Evolutionary conservation across 164 flowering plant species (phyloP).

Genomic region (Macadamia integrifolia): DNA sequence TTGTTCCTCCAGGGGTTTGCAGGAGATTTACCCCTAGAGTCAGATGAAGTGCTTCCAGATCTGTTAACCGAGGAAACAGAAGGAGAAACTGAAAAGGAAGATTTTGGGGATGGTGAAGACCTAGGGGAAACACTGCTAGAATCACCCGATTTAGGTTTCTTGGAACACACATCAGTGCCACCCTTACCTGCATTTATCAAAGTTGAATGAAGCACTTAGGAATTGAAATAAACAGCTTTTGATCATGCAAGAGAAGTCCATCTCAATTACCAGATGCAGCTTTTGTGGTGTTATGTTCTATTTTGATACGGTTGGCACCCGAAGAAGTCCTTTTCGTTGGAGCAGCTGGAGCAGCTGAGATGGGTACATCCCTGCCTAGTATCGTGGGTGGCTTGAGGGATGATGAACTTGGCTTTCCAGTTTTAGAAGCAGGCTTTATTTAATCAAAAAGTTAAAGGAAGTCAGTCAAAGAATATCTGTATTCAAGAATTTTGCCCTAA

Average conservation of each 20-base stretch:
- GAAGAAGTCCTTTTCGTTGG: conserved; percentile 46
- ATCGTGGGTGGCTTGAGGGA: conserved; percentile 44
- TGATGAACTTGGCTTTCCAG: conserved; percentile 26
- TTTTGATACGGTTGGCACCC: conserved; percentile 30
- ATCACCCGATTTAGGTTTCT: conserved; percentile 20
- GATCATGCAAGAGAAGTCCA: not conserved
- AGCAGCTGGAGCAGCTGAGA: conserved; percentile 31
- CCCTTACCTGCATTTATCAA: conserved; percentile 28
- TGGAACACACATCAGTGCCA: conserved; percentile 18
- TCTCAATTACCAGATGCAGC: conserved; percentile 20
- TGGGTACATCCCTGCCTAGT: conserved; percentile 22
- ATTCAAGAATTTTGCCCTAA: not conserved
- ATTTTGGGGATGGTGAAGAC: conserved; percentile 28
- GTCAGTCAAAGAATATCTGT: conserved; percentile 12
- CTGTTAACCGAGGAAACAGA: conserved; percentile 45
- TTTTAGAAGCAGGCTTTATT: conserved; percentile 24
- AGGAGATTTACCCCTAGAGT: conserved; percentile 25
- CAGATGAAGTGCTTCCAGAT: conserved; percentile 43
- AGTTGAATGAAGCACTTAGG: not conserved
- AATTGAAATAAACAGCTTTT: not conserved
- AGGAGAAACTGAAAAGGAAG: conserved; percentile 30
- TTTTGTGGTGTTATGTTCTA: conserved; percentile 30
- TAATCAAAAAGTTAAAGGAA: conserved; percentile 11
- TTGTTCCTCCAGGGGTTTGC: conserved; percentile 26
- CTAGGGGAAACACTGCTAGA: conserved; percentile 27